Base-by-base conservation (phyloP, 306 rosid genomes). In the Fragaria nilgerrensis region DNA sequence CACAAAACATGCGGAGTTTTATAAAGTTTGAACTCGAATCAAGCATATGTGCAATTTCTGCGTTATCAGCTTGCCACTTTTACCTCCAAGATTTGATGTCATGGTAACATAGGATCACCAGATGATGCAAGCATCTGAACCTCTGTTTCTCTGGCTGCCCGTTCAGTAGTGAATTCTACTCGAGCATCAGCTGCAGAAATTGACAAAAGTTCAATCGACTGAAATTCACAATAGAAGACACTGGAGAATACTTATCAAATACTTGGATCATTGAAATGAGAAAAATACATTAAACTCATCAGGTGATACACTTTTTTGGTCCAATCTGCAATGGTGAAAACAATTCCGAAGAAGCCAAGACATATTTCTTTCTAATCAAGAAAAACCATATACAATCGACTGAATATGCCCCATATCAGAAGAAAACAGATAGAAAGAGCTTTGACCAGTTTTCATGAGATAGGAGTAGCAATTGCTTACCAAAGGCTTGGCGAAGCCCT, bases 71-170 rank as follows among this genome's bases (percentile, higher is more conserved):
- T 89, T 77, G 45, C 76, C 85, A 79, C 58, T 85, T 70, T 23
- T 70, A 78, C 23, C 69, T 65, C 39, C 79, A 48, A 5, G 52
- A 77, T 80, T 76, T 74, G 68, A 70, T 62, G 67, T 85, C 78
- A 92, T 27, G 95, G 98, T 81, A 92, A 50, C 98, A 96, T 92
- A 68, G 97, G 98, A 86, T 96, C 99, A 72, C 98, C 94, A 19
- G 96, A 82, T 20, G 96, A 72, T 1, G 91, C 88, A 41, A 92
- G 85, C 89, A 91, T 89, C 69, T 89, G 93, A 44, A 90, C 84
- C 75, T 88, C 86, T 12, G 92, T 75, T 78, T 89, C 97, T 76
- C 88, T 90, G 23, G 88, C 89, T 56, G 94, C 82, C 59, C 85
- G 90, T 77, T 88, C 89, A 37, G 86, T 74, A 77, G 89, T 78